phyloP scores from a whole-genome alignment of 345 rosid genomes.

The Angophora floribunda region DNA sequence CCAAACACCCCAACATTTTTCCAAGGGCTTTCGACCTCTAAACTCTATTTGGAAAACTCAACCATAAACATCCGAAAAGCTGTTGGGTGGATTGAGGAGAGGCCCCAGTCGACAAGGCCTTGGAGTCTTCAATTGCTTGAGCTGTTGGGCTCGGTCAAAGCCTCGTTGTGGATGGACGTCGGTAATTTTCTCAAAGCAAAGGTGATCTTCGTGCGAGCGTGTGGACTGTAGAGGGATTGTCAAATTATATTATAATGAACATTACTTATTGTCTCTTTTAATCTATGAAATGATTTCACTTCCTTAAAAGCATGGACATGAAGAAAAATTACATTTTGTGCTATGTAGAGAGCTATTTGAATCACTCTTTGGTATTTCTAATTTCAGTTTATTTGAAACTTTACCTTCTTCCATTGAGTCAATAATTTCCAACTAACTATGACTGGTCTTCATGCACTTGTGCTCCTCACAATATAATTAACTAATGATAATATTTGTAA shows the following conservation, averaged over 20 bases:
- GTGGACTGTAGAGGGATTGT: neutral
- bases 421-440: neutral
- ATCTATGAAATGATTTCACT: neutral
- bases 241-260: neutral
- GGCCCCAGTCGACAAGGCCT: slow-evolving; percentile 26
- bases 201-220: neutral
- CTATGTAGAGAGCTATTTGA: neutral
- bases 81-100: slow-evolving; percentile 20
- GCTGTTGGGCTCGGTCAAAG: slow-evolving; percentile 17
- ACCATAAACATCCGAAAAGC: neutral
- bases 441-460: neutral
- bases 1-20: too few species aligned
- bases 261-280: neutral
- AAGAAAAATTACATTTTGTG: neutral
- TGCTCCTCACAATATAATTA: neutral
- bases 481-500: too few species aligned
- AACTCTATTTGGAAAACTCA: too few species aligned
- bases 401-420: neutral
- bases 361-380: neutral
- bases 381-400: neutral
- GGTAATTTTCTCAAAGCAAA: neutral
- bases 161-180: neutral
- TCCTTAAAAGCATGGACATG: neutral
- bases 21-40: too few species aligned
- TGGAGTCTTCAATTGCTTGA: slow-evolving; percentile 25